Evolutionary conservation across 2,329 filamentous ascomycete species (phyloP).

Genomic region (Beauveria scarabaeidicola): DNA sequence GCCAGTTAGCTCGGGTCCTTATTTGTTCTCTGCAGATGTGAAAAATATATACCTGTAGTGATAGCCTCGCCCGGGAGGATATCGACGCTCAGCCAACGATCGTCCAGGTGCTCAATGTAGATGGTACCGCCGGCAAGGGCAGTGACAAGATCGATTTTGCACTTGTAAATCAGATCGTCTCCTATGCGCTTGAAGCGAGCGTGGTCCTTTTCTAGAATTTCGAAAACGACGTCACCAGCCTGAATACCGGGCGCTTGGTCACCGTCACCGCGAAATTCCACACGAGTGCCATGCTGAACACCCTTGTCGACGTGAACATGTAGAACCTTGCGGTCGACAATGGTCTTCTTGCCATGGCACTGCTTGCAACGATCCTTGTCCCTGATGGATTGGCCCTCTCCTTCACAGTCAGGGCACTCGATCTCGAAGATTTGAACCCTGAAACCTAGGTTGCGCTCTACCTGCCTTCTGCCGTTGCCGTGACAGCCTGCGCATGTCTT

Average conservation of each 20-base stretch:
- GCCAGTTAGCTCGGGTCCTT: constrained; percentile 15
- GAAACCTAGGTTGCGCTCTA: constrained; percentile 99
- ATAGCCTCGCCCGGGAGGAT: constrained; percentile 94
- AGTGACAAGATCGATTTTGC: constrained; percentile 91
- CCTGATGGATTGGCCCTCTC: constrained; percentile 92
- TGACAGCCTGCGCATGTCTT: constrained; percentile 87
- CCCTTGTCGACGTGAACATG: constrained; percentile 96
- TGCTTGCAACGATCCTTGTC: constrained; percentile 97
- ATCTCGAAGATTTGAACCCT: constrained; percentile 99
- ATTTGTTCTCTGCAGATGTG: not conserved
- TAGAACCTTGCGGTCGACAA: constrained; percentile 94
- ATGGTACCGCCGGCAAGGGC: constrained; percentile 87
- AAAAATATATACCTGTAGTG: constrained; percentile 61
- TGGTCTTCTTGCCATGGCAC: constrained; percentile 95
- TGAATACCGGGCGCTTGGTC: constrained; percentile 90
- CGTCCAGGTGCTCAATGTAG: constrained; percentile 92
- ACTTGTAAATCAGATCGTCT: constrained; percentile 90
- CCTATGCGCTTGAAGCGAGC: constrained; percentile 89
- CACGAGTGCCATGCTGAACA: constrained; percentile 88
- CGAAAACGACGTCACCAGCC: constrained; percentile 93
- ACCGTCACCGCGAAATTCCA: constrained; percentile 94
- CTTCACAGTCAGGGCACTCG: constrained; percentile 95
- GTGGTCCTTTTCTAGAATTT: constrained; percentile 99
- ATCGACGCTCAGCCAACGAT: constrained; percentile 89
- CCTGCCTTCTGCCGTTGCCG: constrained; percentile 96